Evolutionary conservation across 1,284 basidiomycete species (phyloP).

Genomic region (Cerrena zonata): DNA sequence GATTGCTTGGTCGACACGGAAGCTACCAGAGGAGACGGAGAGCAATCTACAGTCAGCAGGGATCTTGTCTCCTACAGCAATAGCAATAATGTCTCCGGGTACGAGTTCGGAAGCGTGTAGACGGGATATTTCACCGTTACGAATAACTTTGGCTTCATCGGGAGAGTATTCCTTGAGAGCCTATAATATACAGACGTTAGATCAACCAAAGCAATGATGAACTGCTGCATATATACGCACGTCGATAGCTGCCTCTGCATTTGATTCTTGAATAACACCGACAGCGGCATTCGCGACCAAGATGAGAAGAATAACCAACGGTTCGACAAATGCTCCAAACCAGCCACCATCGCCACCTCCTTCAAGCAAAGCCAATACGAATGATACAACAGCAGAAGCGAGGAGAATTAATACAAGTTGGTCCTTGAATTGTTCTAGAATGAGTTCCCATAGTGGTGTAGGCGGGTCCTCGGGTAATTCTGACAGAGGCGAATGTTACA

Average conservation of each 20-base stretch:
- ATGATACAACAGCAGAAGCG: slow-evolving; percentile 85
- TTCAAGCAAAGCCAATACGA: slow-evolving; percentile 83
- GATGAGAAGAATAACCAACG: slow-evolving; percentile 87
- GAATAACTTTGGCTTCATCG: slow-evolving; percentile 87
- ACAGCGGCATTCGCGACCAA: slow-evolving; percentile 90
- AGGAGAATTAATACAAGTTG: slow-evolving; percentile 92
- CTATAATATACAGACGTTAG: slow-evolving; percentile 34
- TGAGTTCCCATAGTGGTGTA: slow-evolving; percentile 88
- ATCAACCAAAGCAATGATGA: slow-evolving; percentile 9
- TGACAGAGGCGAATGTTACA: slow-evolving; percentile 26
- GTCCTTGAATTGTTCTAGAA: slow-evolving; percentile 97
- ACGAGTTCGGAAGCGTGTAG: slow-evolving; percentile 85
- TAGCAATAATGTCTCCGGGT: slow-evolving; percentile 85
- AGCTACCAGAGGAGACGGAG: slow-evolving; percentile 84
- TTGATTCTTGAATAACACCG: slow-evolving; percentile 90
- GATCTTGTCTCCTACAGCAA: slow-evolving; percentile 89
- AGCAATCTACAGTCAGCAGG: slow-evolving; percentile 89
- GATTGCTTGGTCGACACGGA: slow-evolving; percentile 90
- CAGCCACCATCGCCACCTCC: slow-evolving; percentile 59
- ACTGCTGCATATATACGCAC: slow-evolving; percentile 44
- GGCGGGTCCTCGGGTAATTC: slow-evolving; percentile 85
- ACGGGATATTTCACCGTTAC: slow-evolving; percentile 64
- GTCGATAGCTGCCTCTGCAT: slow-evolving; percentile 92
- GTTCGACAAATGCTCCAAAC: slow-evolving; percentile 85
- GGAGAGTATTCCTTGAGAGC: slow-evolving; percentile 92